Base-by-base conservation (phyloP, 805 yeast species). In the Sungouiozyma intestinalis region DNA sequence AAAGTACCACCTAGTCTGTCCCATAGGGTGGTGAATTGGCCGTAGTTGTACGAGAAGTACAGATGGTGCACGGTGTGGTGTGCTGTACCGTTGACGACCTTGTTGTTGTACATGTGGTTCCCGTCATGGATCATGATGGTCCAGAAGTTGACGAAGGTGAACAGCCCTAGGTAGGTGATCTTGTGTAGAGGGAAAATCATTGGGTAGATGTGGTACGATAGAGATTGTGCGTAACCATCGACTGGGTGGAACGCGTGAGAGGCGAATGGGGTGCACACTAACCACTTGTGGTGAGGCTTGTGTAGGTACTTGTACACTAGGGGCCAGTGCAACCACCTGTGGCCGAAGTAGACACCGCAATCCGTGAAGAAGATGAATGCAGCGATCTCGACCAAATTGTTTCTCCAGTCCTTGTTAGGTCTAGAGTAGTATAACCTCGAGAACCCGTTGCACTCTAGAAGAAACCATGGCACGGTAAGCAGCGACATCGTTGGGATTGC, bases 281-380 rank as follows among this genome's bases (percentile, higher is more conserved):
- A 78, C 98, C 98, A 92, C 68, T 92, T 92, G 74, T 92, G 98
- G 65, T 92, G 98, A 11, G 97, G 97, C 68, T 92, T 92, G 70
- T 92, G 98, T 48, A 92, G 68, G 19, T 56, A 63, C 69, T 82
- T 88, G 76, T 92, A 92, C 34, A 92, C 81, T 15, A 71, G 52
- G 17, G 96, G 97, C 85, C 92, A 86, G 63, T 92, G 98, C 57
- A 92, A 73, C 75, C 85, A 76, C 60, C 97, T 79, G 68, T 92
- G 98, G 53, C 87, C 81, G 57, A 83, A 71, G 63, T 92, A 92
- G 56, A 92, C 87, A 43, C 90, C 83, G 62, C 86, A 81, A 66
- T 92, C 98, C 2, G 98, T 92, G 63, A 92, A 92, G 71, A 92
- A 73, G 50, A 92, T 74, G 65, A 90, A 90, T 24, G 74, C 64